Conservation (phyloP, 176 grass and related monocot species). For the Chrysopogon serrulatus region DNA sequence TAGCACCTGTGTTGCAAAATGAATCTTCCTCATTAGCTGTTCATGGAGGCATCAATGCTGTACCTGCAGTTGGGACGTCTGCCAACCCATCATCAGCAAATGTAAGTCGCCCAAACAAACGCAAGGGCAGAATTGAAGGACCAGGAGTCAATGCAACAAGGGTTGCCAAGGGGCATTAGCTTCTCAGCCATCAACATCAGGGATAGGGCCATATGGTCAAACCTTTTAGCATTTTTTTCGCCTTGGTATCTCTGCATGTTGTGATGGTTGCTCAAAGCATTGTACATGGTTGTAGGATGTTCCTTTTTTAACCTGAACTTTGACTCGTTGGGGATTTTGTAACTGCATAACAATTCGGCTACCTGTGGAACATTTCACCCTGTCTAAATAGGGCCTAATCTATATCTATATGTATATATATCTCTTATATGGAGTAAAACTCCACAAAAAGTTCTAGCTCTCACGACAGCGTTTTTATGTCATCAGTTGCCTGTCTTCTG, state of each 20-base stretch:
- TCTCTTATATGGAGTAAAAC: neutral
- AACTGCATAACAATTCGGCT: neutral
- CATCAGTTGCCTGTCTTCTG: no score
- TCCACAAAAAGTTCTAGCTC: neutral
- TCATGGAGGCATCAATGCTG: neutral
- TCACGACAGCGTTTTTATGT: no score
- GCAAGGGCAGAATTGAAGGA: neutral
- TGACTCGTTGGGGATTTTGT: neutral
- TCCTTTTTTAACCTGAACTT: neutral
- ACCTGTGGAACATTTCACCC: neutral
- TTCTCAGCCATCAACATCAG: neutral
- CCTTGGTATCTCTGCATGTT: neutral
- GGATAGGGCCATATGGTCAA: neutral
- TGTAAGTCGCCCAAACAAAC: constrained; percentile 18
- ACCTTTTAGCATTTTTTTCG: neutral
- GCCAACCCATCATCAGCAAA: neutral
- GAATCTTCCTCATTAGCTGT: neutral
- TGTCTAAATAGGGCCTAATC: neutral
- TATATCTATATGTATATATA: neutral
- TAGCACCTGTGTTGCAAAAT: neutral
- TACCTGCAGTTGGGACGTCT: constrained; percentile 1
- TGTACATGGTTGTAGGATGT: neutral
- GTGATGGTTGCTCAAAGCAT: neutral
- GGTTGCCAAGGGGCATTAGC: neutral
- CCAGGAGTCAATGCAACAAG: neutral